Evolutionary conservation across 345 rosid genomes (phyloP), one percentile per base, ranked within the genome.

Genomic region (Eutrema yunnanense): DNA sequence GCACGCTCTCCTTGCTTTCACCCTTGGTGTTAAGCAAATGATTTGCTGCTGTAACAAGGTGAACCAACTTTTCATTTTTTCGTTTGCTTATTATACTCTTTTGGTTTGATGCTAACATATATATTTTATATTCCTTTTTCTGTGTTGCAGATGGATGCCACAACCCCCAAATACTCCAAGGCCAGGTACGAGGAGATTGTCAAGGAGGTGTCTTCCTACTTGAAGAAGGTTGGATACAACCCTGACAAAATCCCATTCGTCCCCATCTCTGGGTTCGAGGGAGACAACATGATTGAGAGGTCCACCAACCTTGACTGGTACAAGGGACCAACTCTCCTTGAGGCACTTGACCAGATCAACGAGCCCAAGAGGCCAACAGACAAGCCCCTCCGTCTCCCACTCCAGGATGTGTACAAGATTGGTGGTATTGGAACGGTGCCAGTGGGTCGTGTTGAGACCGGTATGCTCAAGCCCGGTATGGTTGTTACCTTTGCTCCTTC

Each of bases 341-440:
- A 82, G 3, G 85, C 85, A 11, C 82, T 82, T 44, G 85, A 82
- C 77, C 58, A 46, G 60, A 76, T 82, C 77, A 73, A 61, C 12
- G 85, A 82, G 78, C 85, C 96, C 50, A 90, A 88, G 87, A 86
- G 96, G 65, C 96, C 96, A 8, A 29, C 90, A 6, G 96, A 90
- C 86, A 90, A 88, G 81, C 94, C 96, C 19, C 94, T 90, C 4
- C 92, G 94, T 51, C 94, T 88, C 1, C 94, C 96, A 9, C 96
- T 88, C 46, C 94, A 90, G 83, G 94, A 88, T 69, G 92, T 90
- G 13, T 90, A 90, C 90, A 90, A 90, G 87, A 90, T 90, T 46
- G 92, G 96, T 66, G 96, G 92, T 47, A 90, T 87, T 49, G 92
- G 92, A 78, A 87, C 92, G 82, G 96, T 89, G 2, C 96, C 92